Evolutionary conservation across 129 eudicot genomes (phyloP), one percentile per base, ranked within the genome.

Genomic region (Flaveria bidentis): DNA sequence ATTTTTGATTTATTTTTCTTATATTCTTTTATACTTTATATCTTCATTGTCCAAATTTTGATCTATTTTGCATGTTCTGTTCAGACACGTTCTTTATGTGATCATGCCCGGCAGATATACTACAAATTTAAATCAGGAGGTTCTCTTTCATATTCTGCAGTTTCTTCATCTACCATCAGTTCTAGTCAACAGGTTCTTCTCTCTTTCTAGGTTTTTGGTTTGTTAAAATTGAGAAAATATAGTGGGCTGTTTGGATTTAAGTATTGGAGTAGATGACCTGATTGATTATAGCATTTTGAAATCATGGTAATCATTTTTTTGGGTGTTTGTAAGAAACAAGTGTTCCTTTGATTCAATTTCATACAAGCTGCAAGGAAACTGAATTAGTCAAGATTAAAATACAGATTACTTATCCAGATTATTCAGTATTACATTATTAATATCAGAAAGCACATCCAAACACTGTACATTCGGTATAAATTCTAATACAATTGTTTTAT

Each of bases 51-150:
- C 51, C 49, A 46, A 76, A 56, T 65, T 39, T 79, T 72, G 51
- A 72, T 74, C 36, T 44, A 44, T 71, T 66, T 75, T 56, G 46
- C 20, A 30, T 82, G 69, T 63, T 60, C 72, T 79, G 66, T 68
- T 64, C 90, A 93, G 97, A 83, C 86, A 25, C 85, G 95, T 22
- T 83, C 98, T 67, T 28, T 93, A 26, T 75, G 88, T 53, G 97
- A 90, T 80, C 91, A 88, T 81, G 78, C 84, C 23, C 86, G 97
- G 53, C 96, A 88, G 20, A 82, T 90, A 20, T 87, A 84, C 84
- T 88, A 86, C 86, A 93, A 84, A 76, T 71, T 90, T 41, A 93
- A 92, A 83, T 80, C 91, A 20, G 88, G 97, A 10, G 89, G 87
- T 25, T 76, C 83, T 30, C 84, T 85, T 36, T 66, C 90, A n/a